These are phyloP conservation scores for Trichoderma koningii DNA, from an alignment of 2,329 filamentous ascomycete genomes.

Conservation along the genomic window DNA sequence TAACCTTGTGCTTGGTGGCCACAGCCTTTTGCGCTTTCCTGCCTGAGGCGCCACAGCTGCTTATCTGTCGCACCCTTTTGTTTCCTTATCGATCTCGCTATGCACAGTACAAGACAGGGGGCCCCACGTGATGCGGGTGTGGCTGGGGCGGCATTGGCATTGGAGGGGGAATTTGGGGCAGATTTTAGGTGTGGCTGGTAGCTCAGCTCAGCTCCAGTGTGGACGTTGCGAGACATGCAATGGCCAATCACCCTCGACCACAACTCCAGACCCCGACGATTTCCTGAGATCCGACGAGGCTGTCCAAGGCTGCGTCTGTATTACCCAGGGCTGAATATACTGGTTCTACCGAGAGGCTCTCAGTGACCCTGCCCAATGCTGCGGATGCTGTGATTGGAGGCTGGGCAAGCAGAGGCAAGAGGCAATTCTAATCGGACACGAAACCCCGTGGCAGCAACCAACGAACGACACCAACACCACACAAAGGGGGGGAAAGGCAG, in stretches of 20 bases:
- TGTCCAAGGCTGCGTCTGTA: not conserved
- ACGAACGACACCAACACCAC: not conserved
- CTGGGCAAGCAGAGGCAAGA: constrained; percentile 15
- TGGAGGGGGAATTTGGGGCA: no score
- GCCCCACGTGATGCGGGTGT: constrained; percentile 38
- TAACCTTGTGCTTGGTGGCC: constrained; percentile 28
- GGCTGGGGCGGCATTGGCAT: constrained; percentile 30
- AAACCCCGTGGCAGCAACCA: not conserved
- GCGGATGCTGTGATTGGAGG: constrained; percentile 19
- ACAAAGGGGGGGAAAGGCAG: constrained; percentile 5
- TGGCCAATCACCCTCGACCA: constrained; percentile 25
- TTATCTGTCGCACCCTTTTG: no score
- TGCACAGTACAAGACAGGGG: not conserved
- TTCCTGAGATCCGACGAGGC: constrained; percentile 7
- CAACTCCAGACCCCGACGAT: constrained; percentile 12
- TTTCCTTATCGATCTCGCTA: no score
- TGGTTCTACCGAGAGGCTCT: not conserved
- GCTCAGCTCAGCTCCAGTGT: constrained; percentile 12
- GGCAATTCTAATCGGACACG: not conserved
- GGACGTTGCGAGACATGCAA: constrained; percentile 17
- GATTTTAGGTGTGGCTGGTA: constrained; percentile 25
- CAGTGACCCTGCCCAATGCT: constrained; percentile 22
- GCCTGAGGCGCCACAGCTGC: constrained; percentile 39
- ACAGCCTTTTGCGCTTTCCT: constrained; percentile 30
- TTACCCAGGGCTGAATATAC: not conserved